Percentiles rank a stretch among this genome's conserved stretches.
Evolutionary conservation across 2,329 filamentous ascomycete genomes (phyloP).

Genomic region (Epichloe elymi): DNA sequence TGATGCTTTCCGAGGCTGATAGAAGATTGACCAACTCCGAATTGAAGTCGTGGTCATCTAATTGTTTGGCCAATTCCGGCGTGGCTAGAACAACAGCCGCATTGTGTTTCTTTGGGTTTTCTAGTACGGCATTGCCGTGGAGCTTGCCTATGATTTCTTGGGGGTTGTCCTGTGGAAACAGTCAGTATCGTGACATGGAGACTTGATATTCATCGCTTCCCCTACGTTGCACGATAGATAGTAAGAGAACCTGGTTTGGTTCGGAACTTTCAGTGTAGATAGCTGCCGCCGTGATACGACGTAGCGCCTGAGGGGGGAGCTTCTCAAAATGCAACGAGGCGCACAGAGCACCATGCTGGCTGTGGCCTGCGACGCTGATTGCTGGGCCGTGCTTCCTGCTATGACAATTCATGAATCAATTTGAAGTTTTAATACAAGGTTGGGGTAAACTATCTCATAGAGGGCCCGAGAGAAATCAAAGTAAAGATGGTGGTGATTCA

Average conservation of each 20-base stretch:
- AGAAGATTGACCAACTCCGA: conserved; percentile 30
- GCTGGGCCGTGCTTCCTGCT: neutral
- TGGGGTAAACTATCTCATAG: neutral
- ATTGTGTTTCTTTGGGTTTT: conserved; percentile 20
- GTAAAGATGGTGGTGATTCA: neutral
- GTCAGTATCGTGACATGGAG: neutral
- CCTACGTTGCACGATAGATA: conserved; percentile 8
- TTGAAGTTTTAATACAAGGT: neutral
- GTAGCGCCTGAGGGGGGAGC: conserved; percentile 3
- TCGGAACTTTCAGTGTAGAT: conserved; percentile 5
- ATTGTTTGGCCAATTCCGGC: conserved; percentile 31
- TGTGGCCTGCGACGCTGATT: neutral
- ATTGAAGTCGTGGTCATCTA: conserved; percentile 32
- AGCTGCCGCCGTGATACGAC: conserved; percentile 5
- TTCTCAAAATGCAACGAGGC: conserved; percentile 10
- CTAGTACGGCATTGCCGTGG: conserved; percentile 12
- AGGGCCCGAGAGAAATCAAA: neutral
- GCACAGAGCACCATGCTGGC: conserved; percentile 12
- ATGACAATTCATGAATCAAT: neutral
- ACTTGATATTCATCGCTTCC: neutral
- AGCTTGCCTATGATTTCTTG: conserved; percentile 11
- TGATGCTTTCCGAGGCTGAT: conserved; percentile 26
- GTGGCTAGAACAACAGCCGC: conserved; percentile 38
- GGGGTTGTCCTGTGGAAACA: conserved; percentile 6
- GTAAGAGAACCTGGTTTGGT: conserved; percentile 13